These are phyloP conservation scores for Adansonia digitata DNA, from an alignment of 345 rosid genomes.

Conservation along the genomic window DNA sequence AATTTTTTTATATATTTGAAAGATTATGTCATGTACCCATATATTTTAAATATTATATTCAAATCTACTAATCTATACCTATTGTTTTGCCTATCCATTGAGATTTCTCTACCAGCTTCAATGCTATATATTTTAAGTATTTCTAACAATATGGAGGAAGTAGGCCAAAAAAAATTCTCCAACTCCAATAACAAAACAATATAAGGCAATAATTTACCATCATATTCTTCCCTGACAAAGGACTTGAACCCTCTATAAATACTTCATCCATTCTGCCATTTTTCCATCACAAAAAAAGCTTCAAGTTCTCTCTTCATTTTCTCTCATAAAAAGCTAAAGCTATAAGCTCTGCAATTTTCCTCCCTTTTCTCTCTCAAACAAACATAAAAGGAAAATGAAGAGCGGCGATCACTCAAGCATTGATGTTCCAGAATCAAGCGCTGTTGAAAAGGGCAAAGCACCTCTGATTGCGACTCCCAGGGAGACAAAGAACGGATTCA, in stretches of 20 bases:
- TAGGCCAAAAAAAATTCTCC: constrained; percentile 28
- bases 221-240: too few relatives aligned
- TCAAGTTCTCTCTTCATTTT: too few relatives aligned
- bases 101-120: background rate
- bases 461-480: constrained; percentile 30
- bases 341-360: background rate
- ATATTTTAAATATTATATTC: too few relatives aligned
- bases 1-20: too few relatives aligned
- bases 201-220: background rate
- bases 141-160: background rate
- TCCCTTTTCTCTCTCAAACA: background rate
- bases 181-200: background rate
- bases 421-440: constrained; percentile 41
- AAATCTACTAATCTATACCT: too few relatives aligned
- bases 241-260: constrained; percentile 21
- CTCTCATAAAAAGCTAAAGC: too few relatives aligned
- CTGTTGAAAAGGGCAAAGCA: constrained; percentile 38
- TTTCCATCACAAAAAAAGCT: constrained; percentile 20
- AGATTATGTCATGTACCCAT: too few relatives aligned
- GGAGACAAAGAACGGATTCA: constrained; percentile 23
- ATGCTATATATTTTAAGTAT: background rate
- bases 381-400: background rate
- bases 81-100: too few relatives aligned
- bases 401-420: constrained; percentile 26
- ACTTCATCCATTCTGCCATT: background rate